Base-by-base conservation (phyloP, 2,329 filamentous ascomycete genomes). In the Diaporthe destruens region DNA sequence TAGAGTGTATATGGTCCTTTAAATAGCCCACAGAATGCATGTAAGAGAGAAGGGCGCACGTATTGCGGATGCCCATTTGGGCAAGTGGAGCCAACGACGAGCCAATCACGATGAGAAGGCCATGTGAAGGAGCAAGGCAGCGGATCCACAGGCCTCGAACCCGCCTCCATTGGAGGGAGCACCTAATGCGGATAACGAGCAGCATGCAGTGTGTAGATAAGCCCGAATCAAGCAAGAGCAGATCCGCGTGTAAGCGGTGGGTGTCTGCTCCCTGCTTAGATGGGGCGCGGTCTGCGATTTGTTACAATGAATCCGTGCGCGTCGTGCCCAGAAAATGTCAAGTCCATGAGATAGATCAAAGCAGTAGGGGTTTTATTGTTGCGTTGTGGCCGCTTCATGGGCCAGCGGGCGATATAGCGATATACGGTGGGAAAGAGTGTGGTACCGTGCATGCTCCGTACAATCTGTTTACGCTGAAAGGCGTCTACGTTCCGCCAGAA, bases 351-450 rank as follows among this genome's bases (percentile, higher is more conserved):
- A 34, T n/a, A 20, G 18, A 34, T n/a, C 23, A 67, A 44, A 51
- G 53, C 32, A 36, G 5, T 39, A 29, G 36, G 36, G 42, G 59
- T 67, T 54, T 67, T n/a, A 66, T 67, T 69, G 67, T 54, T 68
- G 42, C 71, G 54, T 66, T 25, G 53, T 53, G 36, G 56, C 66
- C n/a, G 66, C 25, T 39, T 54, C 9, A 9, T 42, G 53, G 73
- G 53, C 63, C 66, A 44, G 61, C 25, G 25, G 20, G 32, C 34
- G 18, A 49, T 51, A 6, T 71, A 53, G 32, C 34, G 18, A 49
- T 51, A 6, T 71, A 53, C 53, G 63, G 20, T 71, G 65, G 49
- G 67, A 74, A 69, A 69, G 71, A 73, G 67, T 71, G 72, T 71
- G 65, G 66, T 75, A 71, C 73, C 67, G 57, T 72, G 44, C 59